These are phyloP conservation scores for Fusarium verticillioides DNA, from an alignment of 2,329 filamentous ascomycete genomes.

Conservation along the genomic window DNA sequence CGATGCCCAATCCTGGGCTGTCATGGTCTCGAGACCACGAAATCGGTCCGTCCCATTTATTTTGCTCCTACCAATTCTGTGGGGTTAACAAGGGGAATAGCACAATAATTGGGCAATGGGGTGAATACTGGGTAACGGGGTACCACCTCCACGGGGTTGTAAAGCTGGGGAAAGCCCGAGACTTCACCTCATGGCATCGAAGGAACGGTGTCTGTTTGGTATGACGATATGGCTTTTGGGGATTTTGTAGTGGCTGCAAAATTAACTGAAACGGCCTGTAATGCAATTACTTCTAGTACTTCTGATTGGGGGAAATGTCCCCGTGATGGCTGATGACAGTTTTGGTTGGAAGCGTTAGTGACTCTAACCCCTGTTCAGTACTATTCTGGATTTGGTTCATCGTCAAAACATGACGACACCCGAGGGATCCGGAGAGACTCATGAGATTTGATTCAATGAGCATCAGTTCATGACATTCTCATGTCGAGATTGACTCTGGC, in stretches of 20 bases:
- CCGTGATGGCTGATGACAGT: not conserved
- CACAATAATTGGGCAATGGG: not conserved
- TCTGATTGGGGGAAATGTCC: constrained; percentile 6
- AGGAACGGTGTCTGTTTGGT: not conserved
- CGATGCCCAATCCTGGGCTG: not conserved
- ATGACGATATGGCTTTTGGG: not conserved
- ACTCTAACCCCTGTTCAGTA: constrained; percentile 1
- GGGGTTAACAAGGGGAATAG: constrained; percentile 7
- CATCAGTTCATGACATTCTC: not conserved
- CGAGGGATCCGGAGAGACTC: constrained; percentile 20
- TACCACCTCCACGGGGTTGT: constrained; percentile 18
- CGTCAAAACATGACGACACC: constrained; percentile 21
- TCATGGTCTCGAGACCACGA: constrained; percentile 29
- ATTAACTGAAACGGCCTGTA: not conserved
- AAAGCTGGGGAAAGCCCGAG: constrained; percentile 27
- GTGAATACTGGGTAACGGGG: not conserved
- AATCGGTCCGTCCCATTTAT: constrained; percentile 42
- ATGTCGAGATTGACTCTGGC: not conserved
- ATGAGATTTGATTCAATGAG: not conserved
- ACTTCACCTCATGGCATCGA: not conserved
- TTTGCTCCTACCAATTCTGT: constrained; percentile 2
- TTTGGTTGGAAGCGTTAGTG: not conserved
- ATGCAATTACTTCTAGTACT: too few relatives aligned
- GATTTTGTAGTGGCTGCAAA: not conserved
- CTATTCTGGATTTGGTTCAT: not conserved